Evolutionary conservation across 352 stramenopile species (phyloP), one percentile per base, ranked within the genome.

Genomic region (Globisporangium cederbergense): DNA sequence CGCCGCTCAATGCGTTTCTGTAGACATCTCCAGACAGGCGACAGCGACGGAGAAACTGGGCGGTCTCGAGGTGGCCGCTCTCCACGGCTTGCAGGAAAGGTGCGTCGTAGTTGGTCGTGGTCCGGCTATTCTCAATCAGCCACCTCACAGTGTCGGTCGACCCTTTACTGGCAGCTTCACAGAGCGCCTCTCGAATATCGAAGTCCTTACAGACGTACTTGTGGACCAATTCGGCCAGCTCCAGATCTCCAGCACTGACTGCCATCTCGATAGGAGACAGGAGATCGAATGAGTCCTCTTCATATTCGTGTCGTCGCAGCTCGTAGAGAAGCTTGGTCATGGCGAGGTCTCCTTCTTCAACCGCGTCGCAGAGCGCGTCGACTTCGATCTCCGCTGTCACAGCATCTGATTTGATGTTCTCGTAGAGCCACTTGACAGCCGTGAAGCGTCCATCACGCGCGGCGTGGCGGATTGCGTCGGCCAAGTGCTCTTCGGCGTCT

Each of bases 51-150:
- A 47, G 14, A 9, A 22, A 47, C 42, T 47, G 42, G 14, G 42
- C 42, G 16, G 42, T 47, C 6, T 47, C 54, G 36, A 60, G 54
- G n/a, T 60, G n/a, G 3, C 54, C 36, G 20, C 28, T 49, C 54
- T 22, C 38, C 3, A 34, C 42, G 18, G 42, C 42, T 47, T 47
- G 42, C 16, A 47, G 42, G 16, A 47, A 47, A n/a, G 42, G 14
- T 47, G 20, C 42, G 18, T 47, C 42, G 6, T 47, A 47, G 42
- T 47, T n/a, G 14, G 42, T 47, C 42, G 42, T 22, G 4, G 42
- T 47, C 13, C 14, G 14, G 42, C 42, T 47, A 9, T 47, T 47
- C 4, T 47, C 16, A 14, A 47, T 22, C 2, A 47, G 42, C 42
- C 42, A 47, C 6, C 42, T 20, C 42, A n/a, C 42, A 47, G 42